Conservation (phyloP, 352 stramenopile genomes). For the Pythium folliculosum region DNA sequence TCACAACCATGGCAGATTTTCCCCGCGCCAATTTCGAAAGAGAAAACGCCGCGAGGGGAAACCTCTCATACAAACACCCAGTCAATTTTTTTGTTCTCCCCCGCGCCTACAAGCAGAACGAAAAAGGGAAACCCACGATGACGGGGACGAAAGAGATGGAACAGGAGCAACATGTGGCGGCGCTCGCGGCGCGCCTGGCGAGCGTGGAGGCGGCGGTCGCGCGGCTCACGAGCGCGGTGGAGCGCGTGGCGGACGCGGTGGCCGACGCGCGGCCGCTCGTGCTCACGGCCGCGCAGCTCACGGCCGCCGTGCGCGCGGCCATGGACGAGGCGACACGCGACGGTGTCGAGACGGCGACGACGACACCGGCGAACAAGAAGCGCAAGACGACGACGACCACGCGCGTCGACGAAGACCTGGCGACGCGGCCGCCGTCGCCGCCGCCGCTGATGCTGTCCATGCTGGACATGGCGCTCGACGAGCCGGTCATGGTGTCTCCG, state of each 20-base stretch:
- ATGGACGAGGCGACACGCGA: slow-evolving; percentile 1
- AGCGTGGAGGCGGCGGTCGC: slow-evolving; percentile 15
- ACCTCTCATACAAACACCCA: slow-evolving; percentile 11
- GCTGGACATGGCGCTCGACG: not conserved
- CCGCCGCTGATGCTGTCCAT: slow-evolving; percentile 12
- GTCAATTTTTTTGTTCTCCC: not conserved
- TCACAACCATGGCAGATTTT: too few relatives aligned
- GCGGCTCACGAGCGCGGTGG: slow-evolving; percentile 12
- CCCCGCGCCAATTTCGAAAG: slow-evolving; percentile 1
- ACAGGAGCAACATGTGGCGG: not conserved
- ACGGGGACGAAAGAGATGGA: not conserved
- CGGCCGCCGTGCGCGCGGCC: slow-evolving; percentile 5
- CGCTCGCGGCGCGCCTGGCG: slow-evolving; percentile 14
- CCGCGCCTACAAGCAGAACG: not conserved
- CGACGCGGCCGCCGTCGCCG: not conserved
- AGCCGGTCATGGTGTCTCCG: too few relatives aligned
- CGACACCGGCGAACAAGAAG: slow-evolving; percentile 1
- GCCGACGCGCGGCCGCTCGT: slow-evolving; percentile 12
- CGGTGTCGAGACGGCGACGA: not conserved
- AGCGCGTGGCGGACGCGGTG: slow-evolving; percentile 16
- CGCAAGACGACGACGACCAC: not conserved
- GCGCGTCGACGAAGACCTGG: not conserved
- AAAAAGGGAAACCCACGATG: not conserved
- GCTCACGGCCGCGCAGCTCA: slow-evolving; percentile 16
- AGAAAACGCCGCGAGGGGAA: not conserved